Evolutionary conservation across 2,329 filamentous ascomycete genomes (phyloP).

Genomic region (Fusarium protoensiforme): DNA sequence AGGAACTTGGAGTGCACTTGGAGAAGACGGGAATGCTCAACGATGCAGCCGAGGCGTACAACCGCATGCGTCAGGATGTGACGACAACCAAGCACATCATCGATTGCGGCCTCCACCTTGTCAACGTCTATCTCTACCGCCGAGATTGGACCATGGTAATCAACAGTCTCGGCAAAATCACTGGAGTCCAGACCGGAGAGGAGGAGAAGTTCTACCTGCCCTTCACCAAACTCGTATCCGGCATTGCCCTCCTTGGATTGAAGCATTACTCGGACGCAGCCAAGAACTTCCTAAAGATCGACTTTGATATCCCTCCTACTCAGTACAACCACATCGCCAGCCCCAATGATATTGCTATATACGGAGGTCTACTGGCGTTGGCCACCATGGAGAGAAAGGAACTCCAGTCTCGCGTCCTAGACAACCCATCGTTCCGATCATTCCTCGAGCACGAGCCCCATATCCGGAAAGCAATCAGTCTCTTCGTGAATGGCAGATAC

Average conservation of each 20-base stretch:
- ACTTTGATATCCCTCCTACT: slow-evolving; percentile 60
- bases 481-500: slow-evolving; percentile 93
- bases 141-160: slow-evolving; percentile 80
- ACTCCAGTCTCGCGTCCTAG: slow-evolving; percentile 80
- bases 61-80: slow-evolving; percentile 90
- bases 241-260: slow-evolving; percentile 62
- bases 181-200: slow-evolving; percentile 58
- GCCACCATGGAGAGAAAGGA: slow-evolving; percentile 87
- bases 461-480: slow-evolving; percentile 87
- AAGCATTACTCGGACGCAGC: slow-evolving; percentile 72
- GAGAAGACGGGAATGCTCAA: slow-evolving; percentile 80
- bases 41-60: slow-evolving; percentile 80
- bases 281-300: slow-evolving; percentile 72
- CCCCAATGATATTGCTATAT: slow-evolving; percentile 90
- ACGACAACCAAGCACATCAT: slow-evolving; percentile 85
- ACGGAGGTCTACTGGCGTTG: slow-evolving; percentile 89
- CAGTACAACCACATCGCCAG: slow-evolving; percentile 79
- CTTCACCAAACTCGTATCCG: slow-evolving; percentile 62
- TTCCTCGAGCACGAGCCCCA: slow-evolving; percentile 95
- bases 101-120: slow-evolving; percentile 83
- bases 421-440: slow-evolving; percentile 82
- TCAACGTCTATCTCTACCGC: slow-evolving; percentile 79
- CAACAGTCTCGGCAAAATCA: slow-evolving; percentile 71
- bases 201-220: slow-evolving; percentile 59
- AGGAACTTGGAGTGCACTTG: slow-evolving; percentile 88